Conservation (phyloP, 306 rosid genomes). For the Quercus alba region DNA sequence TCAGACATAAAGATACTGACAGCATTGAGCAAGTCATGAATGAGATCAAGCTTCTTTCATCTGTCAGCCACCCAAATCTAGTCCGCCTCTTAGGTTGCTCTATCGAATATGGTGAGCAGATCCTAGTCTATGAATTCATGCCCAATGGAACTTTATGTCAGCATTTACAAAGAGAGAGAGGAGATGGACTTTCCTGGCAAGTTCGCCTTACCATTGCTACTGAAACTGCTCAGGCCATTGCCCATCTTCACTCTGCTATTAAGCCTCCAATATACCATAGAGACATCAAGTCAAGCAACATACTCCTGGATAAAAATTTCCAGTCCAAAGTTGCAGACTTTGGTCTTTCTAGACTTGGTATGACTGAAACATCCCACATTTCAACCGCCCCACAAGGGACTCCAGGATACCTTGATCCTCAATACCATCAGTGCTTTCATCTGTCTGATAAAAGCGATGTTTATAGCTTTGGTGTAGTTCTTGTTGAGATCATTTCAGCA, state of each 20-base stretch:
- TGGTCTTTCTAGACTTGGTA: conserved; percentile 88
- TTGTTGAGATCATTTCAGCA: conserved; percentile 78
- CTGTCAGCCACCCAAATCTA: conserved; percentile 76
- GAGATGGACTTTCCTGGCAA: conserved; percentile 77
- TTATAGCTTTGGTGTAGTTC: conserved; percentile 92
- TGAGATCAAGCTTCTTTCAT: conserved; percentile 80
- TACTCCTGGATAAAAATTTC: conserved; percentile 61
- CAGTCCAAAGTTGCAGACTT: conserved; percentile 87
- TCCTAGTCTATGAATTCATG: conserved; percentile 91
- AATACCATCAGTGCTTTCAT: conserved; percentile 89
- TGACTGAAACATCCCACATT: conserved; percentile 71
- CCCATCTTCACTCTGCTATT: conserved; percentile 75
- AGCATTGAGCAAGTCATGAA: conserved; percentile 79
- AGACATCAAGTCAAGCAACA: conserved; percentile 91
- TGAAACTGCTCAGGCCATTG: conserved; percentile 87
- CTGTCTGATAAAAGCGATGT: conserved; percentile 95
- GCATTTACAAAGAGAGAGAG: conserved; percentile 75
- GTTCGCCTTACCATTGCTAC: conserved; percentile 68
- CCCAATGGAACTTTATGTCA: conserved; percentile 82
- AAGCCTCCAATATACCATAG: conserved; percentile 84
- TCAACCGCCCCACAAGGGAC: conserved; percentile 98
- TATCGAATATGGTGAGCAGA: conserved; percentile 70
- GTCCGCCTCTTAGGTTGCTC: conserved; percentile 86
- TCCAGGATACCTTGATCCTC: conserved; percentile 94
- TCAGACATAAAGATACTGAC: conserved; percentile 65